Evolutionary conservation across 2,329 filamentous ascomycete species (phyloP).

Genomic region (Pseudocercospora macadamiae): DNA sequence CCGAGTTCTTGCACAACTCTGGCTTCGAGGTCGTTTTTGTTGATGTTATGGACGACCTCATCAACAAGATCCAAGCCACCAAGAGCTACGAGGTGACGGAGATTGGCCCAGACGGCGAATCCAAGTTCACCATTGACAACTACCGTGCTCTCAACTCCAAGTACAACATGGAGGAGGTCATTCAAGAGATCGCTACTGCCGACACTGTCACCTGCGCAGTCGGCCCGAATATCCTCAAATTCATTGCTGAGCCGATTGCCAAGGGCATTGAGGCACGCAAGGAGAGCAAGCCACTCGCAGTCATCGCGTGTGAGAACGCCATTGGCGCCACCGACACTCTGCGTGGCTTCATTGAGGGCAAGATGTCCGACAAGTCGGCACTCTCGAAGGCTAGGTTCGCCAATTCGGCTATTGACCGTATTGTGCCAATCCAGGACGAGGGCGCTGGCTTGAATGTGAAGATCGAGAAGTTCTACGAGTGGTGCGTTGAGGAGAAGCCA

Average conservation of each 20-base stretch:
- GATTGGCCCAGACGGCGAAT: constrained; percentile 81
- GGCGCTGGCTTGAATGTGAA: constrained; percentile 84
- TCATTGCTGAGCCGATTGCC: constrained; percentile 93
- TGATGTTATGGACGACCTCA: constrained; percentile 84
- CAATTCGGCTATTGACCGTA: constrained; percentile 98
- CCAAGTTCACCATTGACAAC: constrained; percentile 82
- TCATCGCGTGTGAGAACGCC: constrained; percentile 98
- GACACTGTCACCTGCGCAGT: constrained; percentile 96
- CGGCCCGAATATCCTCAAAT: constrained; percentile 92
- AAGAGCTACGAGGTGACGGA: constrained; percentile 89
- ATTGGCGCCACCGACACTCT: constrained; percentile 92
- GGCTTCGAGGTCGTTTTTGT: constrained; percentile 96
- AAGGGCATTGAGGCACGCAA: constrained; percentile 84
- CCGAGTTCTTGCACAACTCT: constrained; percentile 90
- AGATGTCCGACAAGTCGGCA: constrained; percentile 70
- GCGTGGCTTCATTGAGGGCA: constrained; percentile 70
- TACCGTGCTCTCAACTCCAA: constrained; percentile 97
- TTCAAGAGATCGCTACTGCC: constrained; percentile 83
- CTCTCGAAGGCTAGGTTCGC: constrained; percentile 81
- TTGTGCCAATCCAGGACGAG: constrained; percentile 86
- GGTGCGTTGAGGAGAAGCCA: constrained; percentile 89
- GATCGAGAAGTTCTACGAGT: constrained; percentile 98
- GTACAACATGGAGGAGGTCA: constrained; percentile 75
- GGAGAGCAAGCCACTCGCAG: constrained; percentile 69
- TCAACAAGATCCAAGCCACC: constrained; percentile 74